Evolutionary conservation across 2,329 filamentous ascomycete species (phyloP).

Genomic region (Penicillium corylophilum): DNA sequence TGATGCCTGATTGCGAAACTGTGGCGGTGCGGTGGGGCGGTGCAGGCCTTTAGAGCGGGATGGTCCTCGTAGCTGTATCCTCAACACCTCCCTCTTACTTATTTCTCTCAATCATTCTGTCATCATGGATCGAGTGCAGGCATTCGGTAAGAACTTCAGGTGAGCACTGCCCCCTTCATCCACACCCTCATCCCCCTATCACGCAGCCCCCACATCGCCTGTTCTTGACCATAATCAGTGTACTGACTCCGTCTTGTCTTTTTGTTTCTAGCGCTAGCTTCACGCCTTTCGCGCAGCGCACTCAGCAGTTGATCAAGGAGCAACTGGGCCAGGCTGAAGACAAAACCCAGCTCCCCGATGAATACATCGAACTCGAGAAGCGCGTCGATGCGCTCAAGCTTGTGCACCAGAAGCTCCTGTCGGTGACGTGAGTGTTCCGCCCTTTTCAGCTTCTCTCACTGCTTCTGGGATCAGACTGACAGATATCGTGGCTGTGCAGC

Average conservation of each 20-base stretch:
- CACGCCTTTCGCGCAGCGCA: conserved; percentile 88
- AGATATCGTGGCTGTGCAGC: conserved; percentile 44
- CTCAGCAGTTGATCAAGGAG: conserved; percentile 97
- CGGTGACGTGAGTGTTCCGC: conserved; percentile 74
- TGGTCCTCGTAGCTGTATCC: conserved; percentile 11
- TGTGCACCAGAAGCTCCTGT: conserved; percentile 94
- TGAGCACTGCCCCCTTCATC: conserved; percentile 39
- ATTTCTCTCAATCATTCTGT: conserved; percentile 4
- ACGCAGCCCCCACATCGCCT: conserved; percentile 3
- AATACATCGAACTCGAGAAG: conserved; percentile 99
- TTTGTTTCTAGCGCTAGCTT: conserved; percentile 70
- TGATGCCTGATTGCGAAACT: conserved; percentile 13
- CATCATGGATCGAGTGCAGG: conserved; percentile 67
- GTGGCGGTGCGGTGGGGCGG: conserved; percentile 32
- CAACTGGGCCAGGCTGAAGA: conserved; percentile 93
- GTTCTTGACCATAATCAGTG: conserved; percentile 26
- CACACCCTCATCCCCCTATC: conserved; percentile 1
- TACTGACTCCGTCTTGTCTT: conserved; percentile 29
- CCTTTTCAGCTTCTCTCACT: neutral
- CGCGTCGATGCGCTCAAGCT: conserved; percentile 95
- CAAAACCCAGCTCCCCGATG: conserved; percentile 95
- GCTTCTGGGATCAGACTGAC: neutral
- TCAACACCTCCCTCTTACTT: conserved; percentile 6
- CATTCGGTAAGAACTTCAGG: conserved; percentile 70
- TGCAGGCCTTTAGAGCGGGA: conserved; percentile 13